Base-by-base conservation (phyloP, 2,329 filamentous ascomycete genomes). In the Juglanconis oblonga region DNA sequence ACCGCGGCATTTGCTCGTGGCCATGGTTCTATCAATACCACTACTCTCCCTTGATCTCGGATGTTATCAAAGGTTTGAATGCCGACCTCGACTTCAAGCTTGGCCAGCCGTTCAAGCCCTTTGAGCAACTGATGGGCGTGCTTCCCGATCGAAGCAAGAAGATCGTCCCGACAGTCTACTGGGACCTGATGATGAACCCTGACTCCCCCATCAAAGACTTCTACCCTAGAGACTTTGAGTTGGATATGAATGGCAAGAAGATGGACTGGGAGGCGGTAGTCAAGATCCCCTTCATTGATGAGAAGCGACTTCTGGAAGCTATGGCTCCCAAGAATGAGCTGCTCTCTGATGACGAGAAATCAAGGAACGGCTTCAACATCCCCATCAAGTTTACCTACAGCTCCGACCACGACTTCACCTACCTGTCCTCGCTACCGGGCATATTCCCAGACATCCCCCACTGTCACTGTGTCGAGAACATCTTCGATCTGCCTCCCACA, bases 171-270 rank as follows among this genome's bases (percentile, higher is more conserved):
- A 75, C 77, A 40, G 87, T 92, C 4, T 98, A 96, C 74, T 91
- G 95, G 75, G 87, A 91, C 32, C 81, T 99, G 52, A 99, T 99
- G 95, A 97, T 92, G 1, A 90, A 90, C 58, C 82, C 89, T 2
- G 85, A 90, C 14, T 98, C 94, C 14, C 92, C 95, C 2, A 99
- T 99, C 72, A 90, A 97, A 69, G 95, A 99, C 72, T 99, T 99
- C 73, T 99, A 99, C 69, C 95, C 95, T 2, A 86, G 94, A 67
- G 95, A 99, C 68, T 99, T 99, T 69, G 92, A 96, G 66, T 81
- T 99, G 45, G 96, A 99, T 72, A 98, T 99, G 95, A 98, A 99
- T 68, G 96, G 95, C 62, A 99, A 99, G 80, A 99, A 97, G 78
- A 96, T 97, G 90, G 96, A 99, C 65, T 99, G 95, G 95, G 95